A percentile compares a stretch with the other conserved stretches of the same genome.
Evolutionary conservation across 2,329 filamentous ascomycete genomes (phyloP).

Genomic region (Verticillium albo-atrum): DNA sequence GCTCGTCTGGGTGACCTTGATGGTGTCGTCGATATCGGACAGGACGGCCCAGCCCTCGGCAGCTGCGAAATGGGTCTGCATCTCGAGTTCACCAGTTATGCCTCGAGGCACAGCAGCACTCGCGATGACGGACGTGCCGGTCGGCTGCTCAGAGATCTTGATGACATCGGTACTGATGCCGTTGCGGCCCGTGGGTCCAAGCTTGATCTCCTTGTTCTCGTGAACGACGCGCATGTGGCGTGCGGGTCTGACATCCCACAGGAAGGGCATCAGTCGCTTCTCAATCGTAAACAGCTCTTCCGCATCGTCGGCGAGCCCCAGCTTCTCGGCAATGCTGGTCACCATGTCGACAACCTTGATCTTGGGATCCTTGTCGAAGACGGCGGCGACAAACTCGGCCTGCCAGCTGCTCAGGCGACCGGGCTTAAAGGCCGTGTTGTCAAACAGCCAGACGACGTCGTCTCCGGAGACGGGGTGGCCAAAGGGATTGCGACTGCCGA

Average conservation of each 20-base stretch:
- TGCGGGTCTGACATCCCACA: conserved; percentile 70
- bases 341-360: conserved; percentile 64
- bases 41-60: conserved; percentile 81
- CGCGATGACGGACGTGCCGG: conserved; percentile 41
- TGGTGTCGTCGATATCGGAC: conserved; percentile 91
- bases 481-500: conserved; percentile 53
- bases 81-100: conserved; percentile 50
- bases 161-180: conserved; percentile 67
- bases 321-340: conserved; percentile 61
- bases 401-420: conserved; percentile 56
- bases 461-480: conserved; percentile 54
- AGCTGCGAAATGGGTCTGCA: conserved; percentile 70
- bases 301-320: conserved; percentile 61
- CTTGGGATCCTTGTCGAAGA: conserved; percentile 70
- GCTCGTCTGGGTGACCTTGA: conserved; percentile 83
- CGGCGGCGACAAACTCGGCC: conserved; percentile 77
- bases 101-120: conserved; percentile 46
- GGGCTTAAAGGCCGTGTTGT: conserved; percentile 76
- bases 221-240: conserved; percentile 64
- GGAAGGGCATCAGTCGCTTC: conserved; percentile 68
- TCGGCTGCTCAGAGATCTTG: conserved; percentile 39
- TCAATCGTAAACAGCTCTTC: conserved; percentile 57
- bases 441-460: conserved; percentile 82
- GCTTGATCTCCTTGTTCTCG: conserved; percentile 38
- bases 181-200: conserved; percentile 68